phyloP scores from a whole-genome alignment of 306 rosid species.

The Ochetophila trinervis region DNA sequence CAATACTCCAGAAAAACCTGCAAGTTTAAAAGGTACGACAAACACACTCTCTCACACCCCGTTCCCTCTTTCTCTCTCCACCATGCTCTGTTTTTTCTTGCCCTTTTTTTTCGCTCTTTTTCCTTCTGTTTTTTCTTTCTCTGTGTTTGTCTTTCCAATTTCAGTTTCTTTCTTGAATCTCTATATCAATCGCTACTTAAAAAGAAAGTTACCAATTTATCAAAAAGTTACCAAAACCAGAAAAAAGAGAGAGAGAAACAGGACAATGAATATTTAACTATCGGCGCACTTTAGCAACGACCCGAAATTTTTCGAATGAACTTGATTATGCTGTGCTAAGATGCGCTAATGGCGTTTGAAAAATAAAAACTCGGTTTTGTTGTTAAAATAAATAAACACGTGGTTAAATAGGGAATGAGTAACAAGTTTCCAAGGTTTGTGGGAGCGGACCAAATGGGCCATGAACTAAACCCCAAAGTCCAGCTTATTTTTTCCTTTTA shows the following conservation, averaged over 20 bases:
- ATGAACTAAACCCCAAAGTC: too few species aligned
- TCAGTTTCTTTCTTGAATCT: conserved; percentile 12
- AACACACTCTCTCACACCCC: conserved; percentile 26
- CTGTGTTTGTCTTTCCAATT: conserved; percentile 22
- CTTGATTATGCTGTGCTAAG: neutral
- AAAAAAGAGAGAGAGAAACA: neutral
- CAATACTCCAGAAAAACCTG: conserved; percentile 87
- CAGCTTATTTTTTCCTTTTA: neutral
- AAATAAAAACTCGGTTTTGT: too few species aligned
- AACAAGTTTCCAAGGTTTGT: conserved; percentile 21
- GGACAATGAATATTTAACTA: neutral
- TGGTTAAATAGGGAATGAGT: too few species aligned
- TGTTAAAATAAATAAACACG: too few species aligned
- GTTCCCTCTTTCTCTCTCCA: conserved; percentile 14
- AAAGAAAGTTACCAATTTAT: conserved; percentile 12
- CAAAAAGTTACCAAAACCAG: conserved; percentile 12
- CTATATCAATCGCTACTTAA: neutral
- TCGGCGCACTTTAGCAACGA: conserved; percentile 36
- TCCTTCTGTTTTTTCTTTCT: conserved; percentile 5
- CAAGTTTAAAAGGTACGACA: conserved; percentile 45
- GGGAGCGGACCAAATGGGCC: conserved; percentile 27
- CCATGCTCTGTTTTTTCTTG: neutral
- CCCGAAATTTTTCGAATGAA: neutral
- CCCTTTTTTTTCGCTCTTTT: conserved; percentile 20
- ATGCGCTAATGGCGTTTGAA: neutral